Conservation (phyloP, 2,329 filamentous ascomycete genomes). For the Colletotrichum euphorbiae region DNA sequence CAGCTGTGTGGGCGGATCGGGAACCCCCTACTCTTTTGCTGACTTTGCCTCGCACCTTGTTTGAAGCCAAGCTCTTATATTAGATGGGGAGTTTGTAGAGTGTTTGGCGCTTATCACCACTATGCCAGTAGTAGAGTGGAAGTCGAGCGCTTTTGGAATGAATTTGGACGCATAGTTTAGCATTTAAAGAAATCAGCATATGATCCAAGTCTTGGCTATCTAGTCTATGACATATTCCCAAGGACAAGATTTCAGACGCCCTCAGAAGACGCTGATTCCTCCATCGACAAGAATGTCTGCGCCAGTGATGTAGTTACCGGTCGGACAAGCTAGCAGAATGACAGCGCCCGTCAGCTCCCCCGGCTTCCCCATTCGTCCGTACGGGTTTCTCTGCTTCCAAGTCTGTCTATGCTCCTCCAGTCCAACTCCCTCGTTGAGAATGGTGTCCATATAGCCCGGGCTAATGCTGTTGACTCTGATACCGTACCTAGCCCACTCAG, state of each 20-base stretch:
- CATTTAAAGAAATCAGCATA: too few species aligned
- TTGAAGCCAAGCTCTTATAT: too few species aligned
- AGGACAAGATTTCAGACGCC: background rate
- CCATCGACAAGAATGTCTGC: conserved; percentile 8
- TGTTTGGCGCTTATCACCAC: too few species aligned
- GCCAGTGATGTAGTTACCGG: background rate
- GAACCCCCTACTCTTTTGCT: too few species aligned
- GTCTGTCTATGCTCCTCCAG: conserved; percentile 62
- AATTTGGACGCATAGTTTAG: too few species aligned
- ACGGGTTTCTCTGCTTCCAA: conserved; percentile 71
- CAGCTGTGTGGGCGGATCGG: too few species aligned
- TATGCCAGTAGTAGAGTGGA: too few species aligned
- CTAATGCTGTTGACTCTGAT: background rate
- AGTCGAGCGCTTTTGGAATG: too few species aligned
- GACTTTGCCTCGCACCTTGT: too few species aligned
- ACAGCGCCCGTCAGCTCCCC: conserved; percentile 72
- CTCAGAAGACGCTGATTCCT: conserved; percentile 2
- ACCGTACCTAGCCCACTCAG: background rate
- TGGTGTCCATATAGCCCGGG: conserved; percentile 54
- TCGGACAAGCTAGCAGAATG: conserved; percentile 52
- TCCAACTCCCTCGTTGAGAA: conserved; percentile 74
- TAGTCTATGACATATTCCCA: too few species aligned
- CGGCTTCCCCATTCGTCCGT: conserved; percentile 72
- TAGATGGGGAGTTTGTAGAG: too few species aligned
- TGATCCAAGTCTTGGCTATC: too few species aligned